Evolutionary conservation across 768 basidiomycete species (phyloP).

Genomic region (Lanmaoa pseudosensibilis): DNA sequence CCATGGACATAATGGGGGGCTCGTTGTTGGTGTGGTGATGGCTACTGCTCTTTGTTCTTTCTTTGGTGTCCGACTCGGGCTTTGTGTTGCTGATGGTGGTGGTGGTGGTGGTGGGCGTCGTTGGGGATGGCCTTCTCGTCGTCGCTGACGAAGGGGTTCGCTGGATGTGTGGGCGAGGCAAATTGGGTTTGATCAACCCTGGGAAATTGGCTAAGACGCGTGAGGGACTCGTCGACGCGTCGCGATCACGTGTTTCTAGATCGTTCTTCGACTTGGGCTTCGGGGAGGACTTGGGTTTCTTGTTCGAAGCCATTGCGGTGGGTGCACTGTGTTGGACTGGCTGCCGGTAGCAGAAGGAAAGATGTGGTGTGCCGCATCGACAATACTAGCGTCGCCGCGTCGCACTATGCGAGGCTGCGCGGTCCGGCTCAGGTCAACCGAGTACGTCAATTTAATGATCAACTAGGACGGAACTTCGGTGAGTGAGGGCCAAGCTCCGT

Average conservation of each 20-base stretch:
- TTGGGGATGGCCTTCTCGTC: neutral
- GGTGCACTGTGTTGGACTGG: neutral
- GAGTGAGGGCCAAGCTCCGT: too few species aligned
- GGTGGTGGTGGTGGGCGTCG: neutral
- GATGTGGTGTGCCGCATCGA: neutral
- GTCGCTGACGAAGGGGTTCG: constrained; percentile 1
- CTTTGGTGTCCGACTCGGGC: neutral
- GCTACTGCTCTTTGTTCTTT: neutral
- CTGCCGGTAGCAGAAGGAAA: neutral
- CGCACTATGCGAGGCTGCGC: constrained; percentile 3
- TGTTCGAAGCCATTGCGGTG: constrained; percentile 8
- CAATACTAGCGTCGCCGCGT: neutral
- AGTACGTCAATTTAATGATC: constrained; percentile 16
- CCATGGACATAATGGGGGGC: neutral
- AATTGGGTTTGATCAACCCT: constrained; percentile 28
- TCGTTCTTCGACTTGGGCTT: neutral
- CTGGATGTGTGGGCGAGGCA: neutral
- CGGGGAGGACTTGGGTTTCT: neutral
- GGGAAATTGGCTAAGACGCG: constrained; percentile 30
- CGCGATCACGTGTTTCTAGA: constrained; percentile 26
- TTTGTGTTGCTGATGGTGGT: neutral
- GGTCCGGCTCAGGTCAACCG: constrained; percentile 13
- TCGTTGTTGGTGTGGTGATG: constrained; percentile 4
- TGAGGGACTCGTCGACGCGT: constrained; percentile 22
- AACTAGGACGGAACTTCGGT: neutral